Evolutionary conservation across 306 rosid genomes (phyloP).

Genomic region (Cajanus cajan): DNA sequence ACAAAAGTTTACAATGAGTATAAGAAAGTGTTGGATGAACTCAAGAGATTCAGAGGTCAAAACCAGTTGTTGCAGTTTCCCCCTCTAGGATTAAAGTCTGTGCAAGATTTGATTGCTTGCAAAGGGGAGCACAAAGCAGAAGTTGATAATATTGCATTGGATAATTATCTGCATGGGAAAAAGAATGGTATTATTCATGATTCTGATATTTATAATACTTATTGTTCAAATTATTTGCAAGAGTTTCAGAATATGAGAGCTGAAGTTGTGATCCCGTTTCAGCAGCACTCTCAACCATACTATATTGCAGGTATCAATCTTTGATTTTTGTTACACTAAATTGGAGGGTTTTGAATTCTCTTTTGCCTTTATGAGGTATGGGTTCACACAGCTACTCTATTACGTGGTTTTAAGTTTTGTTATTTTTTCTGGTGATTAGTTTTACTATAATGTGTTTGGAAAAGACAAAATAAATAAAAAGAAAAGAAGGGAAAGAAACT

Average conservation of each 20-base stretch:
- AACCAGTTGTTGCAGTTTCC: conserved; percentile 41
- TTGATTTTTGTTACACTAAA: not conserved
- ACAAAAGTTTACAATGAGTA: conserved; percentile 50
- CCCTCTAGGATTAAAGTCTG: conserved; percentile 30
- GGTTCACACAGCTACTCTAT: not conserved
- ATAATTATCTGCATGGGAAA: conserved; percentile 27
- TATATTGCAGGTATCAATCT: conserved; percentile 46
- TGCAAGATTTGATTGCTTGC: conserved; percentile 48
- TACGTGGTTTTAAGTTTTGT: not conserved
- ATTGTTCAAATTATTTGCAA: conserved; percentile 39
- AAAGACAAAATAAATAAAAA: no score
- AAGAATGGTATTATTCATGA: conserved; percentile 30
- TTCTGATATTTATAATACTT: conserved; percentile 40
- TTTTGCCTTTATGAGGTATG: not conserved
- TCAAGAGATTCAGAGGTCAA: conserved; percentile 36
- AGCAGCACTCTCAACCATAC: conserved; percentile 44
- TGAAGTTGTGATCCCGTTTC: conserved; percentile 37
- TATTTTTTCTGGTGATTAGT: not conserved
- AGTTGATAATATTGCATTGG: conserved; percentile 17
- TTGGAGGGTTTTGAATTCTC: not conserved
- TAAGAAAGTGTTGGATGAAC: conserved; percentile 45
- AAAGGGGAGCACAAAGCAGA: conserved; percentile 29
- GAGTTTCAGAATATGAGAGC: conserved; percentile 36
- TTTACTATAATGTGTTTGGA: not conserved
- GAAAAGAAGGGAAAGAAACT: no score